Evolutionary conservation across 2,329 filamentous ascomycete species (phyloP).

Genomic region (Aciculosporium take): DNA sequence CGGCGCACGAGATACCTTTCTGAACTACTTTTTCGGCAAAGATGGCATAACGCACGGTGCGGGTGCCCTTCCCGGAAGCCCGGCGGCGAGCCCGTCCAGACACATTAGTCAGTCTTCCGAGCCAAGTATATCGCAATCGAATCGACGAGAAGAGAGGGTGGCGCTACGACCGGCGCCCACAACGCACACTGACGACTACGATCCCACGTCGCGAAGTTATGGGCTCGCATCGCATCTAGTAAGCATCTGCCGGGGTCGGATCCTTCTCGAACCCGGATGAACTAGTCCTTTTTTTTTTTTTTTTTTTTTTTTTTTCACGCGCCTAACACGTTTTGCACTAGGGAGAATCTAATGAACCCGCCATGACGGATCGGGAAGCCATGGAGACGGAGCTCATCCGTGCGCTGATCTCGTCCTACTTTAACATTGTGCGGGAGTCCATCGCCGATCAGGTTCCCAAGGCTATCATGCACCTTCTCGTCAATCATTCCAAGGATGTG

Average conservation of each 20-base stretch:
- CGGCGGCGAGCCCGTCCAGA: constrained; percentile 24
- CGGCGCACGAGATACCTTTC: constrained; percentile 71
- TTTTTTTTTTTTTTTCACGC: no score
- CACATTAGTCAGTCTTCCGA: constrained; percentile 70
- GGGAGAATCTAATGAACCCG: constrained; percentile 57
- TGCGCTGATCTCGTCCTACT: constrained; percentile 92
- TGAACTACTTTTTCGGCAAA: constrained; percentile 98
- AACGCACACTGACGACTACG: constrained; percentile 27
- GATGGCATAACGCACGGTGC: constrained; percentile 49
- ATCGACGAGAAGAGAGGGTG: constrained; percentile 53
- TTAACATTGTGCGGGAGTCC: constrained; percentile 97
- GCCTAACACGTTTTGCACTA: constrained; percentile 16
- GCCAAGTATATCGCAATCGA: constrained; percentile 69
- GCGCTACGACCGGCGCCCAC: constrained; percentile 37
- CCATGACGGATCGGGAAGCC: constrained; percentile 85
- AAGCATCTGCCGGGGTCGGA: constrained; percentile 22
- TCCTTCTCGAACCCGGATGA: no score
- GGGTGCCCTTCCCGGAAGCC: constrained; percentile 21
- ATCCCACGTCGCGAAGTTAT: constrained; percentile 24
- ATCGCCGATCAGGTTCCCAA: constrained; percentile 98
- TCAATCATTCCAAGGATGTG: constrained; percentile 96
- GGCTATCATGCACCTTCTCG: constrained; percentile 94
- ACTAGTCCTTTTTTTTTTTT: no score
- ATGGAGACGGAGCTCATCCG: constrained; percentile 97
- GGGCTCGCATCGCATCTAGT: constrained; percentile 42